Conservation (phyloP, 2,329 filamentous ascomycete species). For the Cladosporium sp. region DNA sequence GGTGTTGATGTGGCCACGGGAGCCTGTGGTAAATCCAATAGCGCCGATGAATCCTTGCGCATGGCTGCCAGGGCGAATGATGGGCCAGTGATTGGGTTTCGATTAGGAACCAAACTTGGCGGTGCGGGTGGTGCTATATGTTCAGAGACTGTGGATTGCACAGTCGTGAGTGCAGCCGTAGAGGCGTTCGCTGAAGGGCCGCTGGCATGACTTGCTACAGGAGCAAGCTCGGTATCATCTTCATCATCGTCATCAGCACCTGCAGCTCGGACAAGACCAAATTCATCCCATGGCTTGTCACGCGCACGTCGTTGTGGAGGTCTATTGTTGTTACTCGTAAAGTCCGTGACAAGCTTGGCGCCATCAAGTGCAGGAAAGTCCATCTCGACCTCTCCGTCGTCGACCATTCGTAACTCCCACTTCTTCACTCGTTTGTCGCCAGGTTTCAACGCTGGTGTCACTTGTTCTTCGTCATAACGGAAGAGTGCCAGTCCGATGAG, state of each 20-base stretch:
- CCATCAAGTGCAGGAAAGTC: slow-evolving; percentile 79
- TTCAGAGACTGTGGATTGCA: slow-evolving; percentile 39
- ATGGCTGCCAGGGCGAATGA: slow-evolving; percentile 46
- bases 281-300: slow-evolving; percentile 78
- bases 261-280: slow-evolving; percentile 73
- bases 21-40: slow-evolving; percentile 46
- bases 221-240: slow-evolving; percentile 4
- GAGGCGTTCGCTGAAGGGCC: slow-evolving; percentile 39
- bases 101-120: slow-evolving; percentile 42
- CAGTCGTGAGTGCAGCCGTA: slow-evolving; percentile 31
- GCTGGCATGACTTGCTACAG: background rate
- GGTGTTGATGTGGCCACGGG: slow-evolving; percentile 49
- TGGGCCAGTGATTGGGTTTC: slow-evolving; percentile 53
- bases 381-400: slow-evolving; percentile 81
- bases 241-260: slow-evolving; percentile 60
- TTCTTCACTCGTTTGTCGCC: slow-evolving; percentile 75
- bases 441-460: slow-evolving; percentile 63
- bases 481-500: slow-evolving; percentile 79
- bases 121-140: slow-evolving; percentile 34
- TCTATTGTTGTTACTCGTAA: slow-evolving; percentile 75
- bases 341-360: slow-evolving; percentile 71
- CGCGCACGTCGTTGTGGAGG: slow-evolving; percentile 65
- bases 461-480: slow-evolving; percentile 74
- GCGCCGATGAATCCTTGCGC: slow-evolving; percentile 47
- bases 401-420: slow-evolving; percentile 81